Conservation (phyloP, 139 green algal species). For the Closterium sp. region DNA sequence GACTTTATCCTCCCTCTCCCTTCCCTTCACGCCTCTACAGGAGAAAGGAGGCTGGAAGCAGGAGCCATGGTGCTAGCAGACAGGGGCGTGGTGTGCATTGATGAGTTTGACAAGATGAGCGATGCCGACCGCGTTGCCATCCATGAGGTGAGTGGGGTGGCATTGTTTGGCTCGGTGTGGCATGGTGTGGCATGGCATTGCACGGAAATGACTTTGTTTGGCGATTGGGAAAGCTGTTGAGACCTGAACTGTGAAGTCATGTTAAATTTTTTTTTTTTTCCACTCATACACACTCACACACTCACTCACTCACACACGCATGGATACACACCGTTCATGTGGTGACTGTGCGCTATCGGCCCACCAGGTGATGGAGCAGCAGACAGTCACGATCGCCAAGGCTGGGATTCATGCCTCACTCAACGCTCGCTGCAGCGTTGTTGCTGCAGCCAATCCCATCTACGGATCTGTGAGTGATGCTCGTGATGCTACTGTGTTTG, state of each 20-base stretch:
- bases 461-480: conserved; percentile 41
- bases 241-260: no score
- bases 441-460: conserved; percentile 81
- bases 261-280: no score
- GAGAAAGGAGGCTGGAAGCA: conserved; percentile 91
- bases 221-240: no score
- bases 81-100: conserved; percentile 96
- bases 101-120: conserved; percentile 99
- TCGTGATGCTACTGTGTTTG: no score
- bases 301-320: no score
- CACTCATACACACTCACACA: no score
- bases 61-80: conserved; percentile 98
- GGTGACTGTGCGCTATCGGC: no score
- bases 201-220: no score
- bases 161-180: background rate
- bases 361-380: conserved; percentile 65
- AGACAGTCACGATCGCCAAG: conserved; percentile 96
- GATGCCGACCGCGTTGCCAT: conserved; percentile 96
- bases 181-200: background rate
- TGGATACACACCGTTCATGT: no score
- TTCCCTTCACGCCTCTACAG: conserved; percentile 46
- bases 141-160: conserved; percentile 70
- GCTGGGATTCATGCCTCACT: conserved; percentile 93
- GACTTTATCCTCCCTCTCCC: no score
- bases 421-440: conserved; percentile 92